These are phyloP conservation scores for Pseudocercospora cruenta DNA, from an alignment of 2,329 filamentous ascomycete genomes.

Conservation along the genomic window DNA sequence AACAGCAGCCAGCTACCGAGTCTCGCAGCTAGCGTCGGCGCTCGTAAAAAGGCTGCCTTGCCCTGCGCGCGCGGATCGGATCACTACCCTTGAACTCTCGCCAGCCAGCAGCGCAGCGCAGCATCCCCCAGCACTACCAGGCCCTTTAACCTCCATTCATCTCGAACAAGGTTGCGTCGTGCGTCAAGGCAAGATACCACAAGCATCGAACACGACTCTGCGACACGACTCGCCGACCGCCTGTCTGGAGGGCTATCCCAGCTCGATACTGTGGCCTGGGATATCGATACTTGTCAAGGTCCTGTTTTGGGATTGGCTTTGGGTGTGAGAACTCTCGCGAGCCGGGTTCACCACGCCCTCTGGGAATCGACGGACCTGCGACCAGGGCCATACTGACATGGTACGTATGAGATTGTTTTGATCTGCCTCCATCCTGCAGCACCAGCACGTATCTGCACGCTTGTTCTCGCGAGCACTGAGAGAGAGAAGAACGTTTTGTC, in stretches of 20 bases:
- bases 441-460: conserved; percentile 12
- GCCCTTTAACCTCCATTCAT: conserved; percentile 3
- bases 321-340: conserved; percentile 4
- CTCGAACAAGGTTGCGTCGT: conserved; percentile 7
- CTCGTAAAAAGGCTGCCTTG: conserved; percentile 7
- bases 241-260: conserved; percentile 5
- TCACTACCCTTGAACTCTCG: conserved; percentile 1
- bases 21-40: not conserved
- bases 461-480: not conserved
- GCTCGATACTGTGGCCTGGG: conserved; percentile 1
- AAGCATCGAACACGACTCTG: conserved; percentile 2
- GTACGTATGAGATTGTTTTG: conserved; percentile 13
- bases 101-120: not conserved
- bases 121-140: not conserved
- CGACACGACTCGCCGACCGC: conserved; percentile 7
- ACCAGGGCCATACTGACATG: conserved; percentile 8
- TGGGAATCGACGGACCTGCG: conserved; percentile 9
- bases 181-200: conserved; percentile 1
- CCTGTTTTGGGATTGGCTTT: conserved; percentile 7
- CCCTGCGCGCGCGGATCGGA: conserved; percentile 8
- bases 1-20: not conserved
- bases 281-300: not conserved
- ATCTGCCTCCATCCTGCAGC: conserved; percentile 10
- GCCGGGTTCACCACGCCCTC: conserved; percentile 7
- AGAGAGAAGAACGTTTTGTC: not conserved